Evolutionary conservation across 106 monocot species (phyloP).

Genomic region (Cymbidium sinense): DNA sequence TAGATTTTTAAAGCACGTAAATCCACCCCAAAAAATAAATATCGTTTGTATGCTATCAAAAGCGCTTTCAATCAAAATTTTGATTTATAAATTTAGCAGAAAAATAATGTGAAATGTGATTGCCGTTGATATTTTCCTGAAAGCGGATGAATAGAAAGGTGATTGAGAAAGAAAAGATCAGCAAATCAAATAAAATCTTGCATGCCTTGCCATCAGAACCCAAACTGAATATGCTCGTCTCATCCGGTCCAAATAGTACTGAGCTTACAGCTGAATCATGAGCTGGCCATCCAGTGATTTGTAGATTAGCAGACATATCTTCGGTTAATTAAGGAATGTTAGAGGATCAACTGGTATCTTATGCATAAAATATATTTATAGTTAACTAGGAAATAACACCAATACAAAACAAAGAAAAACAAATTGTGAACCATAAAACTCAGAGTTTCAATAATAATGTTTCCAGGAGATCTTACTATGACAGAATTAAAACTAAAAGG

Average conservation of each 20-base stretch:
- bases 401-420: not conserved
- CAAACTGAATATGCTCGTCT: constrained; percentile 95
- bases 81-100: not conserved
- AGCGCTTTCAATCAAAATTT: not conserved
- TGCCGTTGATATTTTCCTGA: not conserved
- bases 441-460: not conserved
- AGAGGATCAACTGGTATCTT: not conserved
- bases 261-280: constrained; percentile 88
- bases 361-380: not conserved
- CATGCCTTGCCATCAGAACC: constrained; percentile 93
- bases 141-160: not conserved
- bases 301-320: constrained; percentile 90
- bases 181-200: not conserved
- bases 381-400: not conserved
- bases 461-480: not conserved
- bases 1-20: too few species aligned
- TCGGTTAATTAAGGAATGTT: constrained; percentile 22
- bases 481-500: not conserved
- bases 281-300: constrained; percentile 99
- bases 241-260: constrained; percentile 90
- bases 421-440: not conserved
- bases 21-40: too few species aligned
- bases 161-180: not conserved
- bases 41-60: not conserved
- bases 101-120: not conserved